Evolutionary conservation across 345 rosid genomes (phyloP).

Genomic region (Barbarea vulgaris): DNA sequence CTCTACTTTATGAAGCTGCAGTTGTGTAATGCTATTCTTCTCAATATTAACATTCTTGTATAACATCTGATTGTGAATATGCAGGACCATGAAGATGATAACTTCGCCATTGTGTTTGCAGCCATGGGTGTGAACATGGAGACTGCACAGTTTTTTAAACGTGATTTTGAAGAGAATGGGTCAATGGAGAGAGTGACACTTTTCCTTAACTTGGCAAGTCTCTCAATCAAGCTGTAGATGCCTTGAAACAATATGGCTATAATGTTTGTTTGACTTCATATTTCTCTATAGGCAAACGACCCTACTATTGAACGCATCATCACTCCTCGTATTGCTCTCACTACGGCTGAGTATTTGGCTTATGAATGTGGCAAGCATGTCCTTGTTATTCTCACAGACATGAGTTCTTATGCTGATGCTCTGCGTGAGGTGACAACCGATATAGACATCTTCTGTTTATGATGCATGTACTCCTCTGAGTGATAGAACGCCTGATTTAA

Average conservation of each 20-base stretch:
- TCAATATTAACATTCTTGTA: background rate
- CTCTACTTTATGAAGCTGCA: too few species aligned
- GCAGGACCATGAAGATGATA: conserved; percentile 82
- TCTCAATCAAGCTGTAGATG: conserved; percentile 3
- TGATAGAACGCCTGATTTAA: conserved; percentile 12
- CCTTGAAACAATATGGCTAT: conserved; percentile 2
- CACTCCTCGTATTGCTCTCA: conserved; percentile 94
- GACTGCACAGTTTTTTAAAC: conserved; percentile 93
- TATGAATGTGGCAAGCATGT: conserved; percentile 97
- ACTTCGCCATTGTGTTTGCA: conserved; percentile 94
- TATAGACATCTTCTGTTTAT: conserved; percentile 12
- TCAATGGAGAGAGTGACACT: conserved; percentile 97
- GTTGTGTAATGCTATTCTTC: too few species aligned
- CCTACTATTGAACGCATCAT: conserved; percentile 96
- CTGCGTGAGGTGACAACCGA: conserved; percentile 75
- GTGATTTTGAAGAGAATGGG: conserved; percentile 95
- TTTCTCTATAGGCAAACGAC: conserved; percentile 80
- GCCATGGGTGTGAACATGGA: conserved; percentile 99
- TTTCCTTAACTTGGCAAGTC: conserved; percentile 75
- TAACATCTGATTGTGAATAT: conserved; percentile 50
- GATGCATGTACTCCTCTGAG: conserved; percentile 10
- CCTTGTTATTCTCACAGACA: conserved; percentile 89
- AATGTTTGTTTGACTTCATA: too few species aligned
- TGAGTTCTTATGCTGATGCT: conserved; percentile 99
- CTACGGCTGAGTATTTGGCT: conserved; percentile 93